Conservation (phyloP, 805 yeast species). For the Saccharomycopsis lassenensis region DNA sequence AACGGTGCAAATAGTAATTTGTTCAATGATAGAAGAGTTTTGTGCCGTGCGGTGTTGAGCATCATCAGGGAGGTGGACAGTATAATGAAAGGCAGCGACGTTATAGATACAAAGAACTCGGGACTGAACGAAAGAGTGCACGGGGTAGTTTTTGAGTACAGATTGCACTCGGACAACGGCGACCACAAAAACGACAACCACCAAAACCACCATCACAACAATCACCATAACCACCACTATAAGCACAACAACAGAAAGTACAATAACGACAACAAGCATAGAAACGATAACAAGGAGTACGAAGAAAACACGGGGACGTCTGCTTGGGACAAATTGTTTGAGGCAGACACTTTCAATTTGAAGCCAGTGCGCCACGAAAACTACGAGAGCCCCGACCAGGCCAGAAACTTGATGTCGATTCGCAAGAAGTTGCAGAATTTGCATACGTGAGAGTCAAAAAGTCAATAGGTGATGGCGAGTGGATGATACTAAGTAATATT, state of each 20-base stretch:
- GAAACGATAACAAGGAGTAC: slow-evolving; percentile 2
- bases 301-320: too few species aligned
- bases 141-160: slow-evolving; percentile 37
- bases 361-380: too few species aligned
- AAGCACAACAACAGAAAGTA: slow-evolving; percentile 7
- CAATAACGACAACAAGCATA: neutral
- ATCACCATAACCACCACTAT: slow-evolving; percentile 1
- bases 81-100: slow-evolving; percentile 29
- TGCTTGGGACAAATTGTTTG: too few species aligned
- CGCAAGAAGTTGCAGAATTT: too few species aligned
- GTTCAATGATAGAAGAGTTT: slow-evolving; percentile 34
- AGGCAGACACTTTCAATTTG: too few species aligned
- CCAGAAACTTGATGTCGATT: too few species aligned
- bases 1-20: slow-evolving; percentile 18
- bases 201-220: slow-evolving; percentile 1
- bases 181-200: slow-evolving; percentile 6
- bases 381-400: too few species aligned
- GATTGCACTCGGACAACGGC: slow-evolving; percentile 31
- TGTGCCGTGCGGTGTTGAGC: slow-evolving; percentile 36
- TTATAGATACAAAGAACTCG: slow-evolving; percentile 22
- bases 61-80: slow-evolving; percentile 38
- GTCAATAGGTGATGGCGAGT: too few species aligned
- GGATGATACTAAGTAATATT: too few species aligned
- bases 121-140: slow-evolving; percentile 32
- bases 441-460: too few species aligned